Evolutionary conservation across 75 land plant genomes (phyloP).

Genomic region (Cupressus sempervirens): DNA sequence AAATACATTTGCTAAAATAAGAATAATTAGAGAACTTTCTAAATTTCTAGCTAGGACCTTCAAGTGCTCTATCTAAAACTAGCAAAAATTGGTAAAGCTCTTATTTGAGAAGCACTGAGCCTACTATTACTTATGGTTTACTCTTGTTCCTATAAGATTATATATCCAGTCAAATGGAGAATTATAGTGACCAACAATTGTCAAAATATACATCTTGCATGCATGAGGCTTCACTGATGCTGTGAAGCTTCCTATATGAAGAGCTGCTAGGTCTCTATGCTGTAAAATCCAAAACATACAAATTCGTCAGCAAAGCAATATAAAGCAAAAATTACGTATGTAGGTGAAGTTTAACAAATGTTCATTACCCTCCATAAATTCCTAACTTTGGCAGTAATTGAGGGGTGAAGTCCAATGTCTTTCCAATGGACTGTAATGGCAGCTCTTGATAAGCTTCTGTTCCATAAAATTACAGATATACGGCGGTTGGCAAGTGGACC

Average conservation of each 20-base stretch:
- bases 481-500: conserved; percentile 36
- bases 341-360: background rate
- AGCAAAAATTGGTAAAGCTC: background rate
- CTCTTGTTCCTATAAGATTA: background rate
- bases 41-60: background rate
- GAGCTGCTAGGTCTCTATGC: background rate
- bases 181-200: background rate
- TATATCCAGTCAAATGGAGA: conserved; percentile 12
- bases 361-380: conserved; percentile 16
- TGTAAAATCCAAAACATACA: background rate
- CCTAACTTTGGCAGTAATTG: conserved; percentile 10
- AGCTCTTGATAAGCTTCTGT: conserved; percentile 16
- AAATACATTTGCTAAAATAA: background rate
- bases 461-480: conserved; percentile 33
- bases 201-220: conserved; percentile 27
- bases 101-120: background rate
- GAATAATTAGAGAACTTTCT: background rate
- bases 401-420: conserved; percentile 24
- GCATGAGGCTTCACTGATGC: conserved; percentile 17
- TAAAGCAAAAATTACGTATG: background rate
- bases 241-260: conserved; percentile 11
- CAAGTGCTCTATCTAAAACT: background rate
- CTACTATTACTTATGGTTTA: background rate
- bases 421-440: conserved; percentile 22
- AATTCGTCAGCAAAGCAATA: background rate